Evolutionary conservation across 2,329 filamentous ascomycete genomes (phyloP).

Genomic region (Hymenoscyphus fructigenus): DNA sequence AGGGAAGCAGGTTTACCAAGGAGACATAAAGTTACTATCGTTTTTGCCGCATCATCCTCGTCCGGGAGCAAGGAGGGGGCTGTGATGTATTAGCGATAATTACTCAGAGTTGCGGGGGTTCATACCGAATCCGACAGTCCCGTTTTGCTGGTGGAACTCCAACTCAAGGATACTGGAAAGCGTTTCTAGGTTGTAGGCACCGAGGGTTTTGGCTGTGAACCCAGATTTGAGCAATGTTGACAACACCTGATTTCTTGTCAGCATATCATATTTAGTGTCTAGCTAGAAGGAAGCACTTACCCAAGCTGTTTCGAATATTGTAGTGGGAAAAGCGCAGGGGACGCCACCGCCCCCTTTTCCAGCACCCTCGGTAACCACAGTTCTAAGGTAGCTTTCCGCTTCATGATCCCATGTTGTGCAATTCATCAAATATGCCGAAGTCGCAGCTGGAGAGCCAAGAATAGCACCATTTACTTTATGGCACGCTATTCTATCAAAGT

Average conservation of each 20-base stretch:
- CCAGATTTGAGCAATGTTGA: no score
- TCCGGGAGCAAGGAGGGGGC: not conserved
- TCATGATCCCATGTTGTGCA: not conserved
- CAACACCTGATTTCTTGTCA: no score
- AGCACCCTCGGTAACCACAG: not conserved
- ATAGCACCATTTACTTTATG: not conserved
- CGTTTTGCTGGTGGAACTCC: no score
- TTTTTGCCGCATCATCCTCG: not conserved
- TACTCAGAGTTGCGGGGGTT: no score
- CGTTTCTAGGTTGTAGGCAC: no score
- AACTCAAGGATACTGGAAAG: no score
- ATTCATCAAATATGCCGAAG: slow-evolving; percentile 2
- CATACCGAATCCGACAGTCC: slow-evolving; percentile 5
- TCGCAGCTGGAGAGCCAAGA: not conserved
- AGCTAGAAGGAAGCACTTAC: not conserved
- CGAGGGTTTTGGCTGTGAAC: no score
- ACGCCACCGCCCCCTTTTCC: not conserved
- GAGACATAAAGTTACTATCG: not conserved
- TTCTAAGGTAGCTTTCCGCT: not conserved
- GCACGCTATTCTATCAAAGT: not conserved
- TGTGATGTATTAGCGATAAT: not conserved
- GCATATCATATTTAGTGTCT: no score
- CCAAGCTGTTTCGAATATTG: slow-evolving; percentile 3
- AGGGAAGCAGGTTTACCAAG: not conserved
- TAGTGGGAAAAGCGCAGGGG: not conserved